Percentiles rank a stretch among this genome's conserved stretches.
Conservation (phyloP, 768 basidiomycete genomes). For the Boletus bicolor region DNA sequence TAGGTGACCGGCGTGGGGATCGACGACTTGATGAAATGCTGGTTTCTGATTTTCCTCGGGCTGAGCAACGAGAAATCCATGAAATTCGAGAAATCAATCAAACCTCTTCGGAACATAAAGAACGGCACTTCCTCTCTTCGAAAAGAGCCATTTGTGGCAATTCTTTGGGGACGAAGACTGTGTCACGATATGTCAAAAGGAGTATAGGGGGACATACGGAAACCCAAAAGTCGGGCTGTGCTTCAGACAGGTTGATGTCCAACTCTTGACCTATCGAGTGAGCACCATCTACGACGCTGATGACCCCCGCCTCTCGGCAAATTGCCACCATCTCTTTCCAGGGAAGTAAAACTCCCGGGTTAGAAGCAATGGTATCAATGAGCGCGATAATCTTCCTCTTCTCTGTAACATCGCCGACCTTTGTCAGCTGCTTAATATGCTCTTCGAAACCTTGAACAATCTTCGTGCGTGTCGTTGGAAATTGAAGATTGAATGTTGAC, state of each 20-base stretch:
- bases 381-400: slow-evolving; percentile 58
- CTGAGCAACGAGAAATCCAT: neutral
- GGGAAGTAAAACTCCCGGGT: slow-evolving; percentile 61
- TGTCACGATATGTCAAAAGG: neutral
- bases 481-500: slow-evolving; percentile 47
- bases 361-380: slow-evolving; percentile 64
- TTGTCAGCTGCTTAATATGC: slow-evolving; percentile 33
- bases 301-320: slow-evolving; percentile 60
- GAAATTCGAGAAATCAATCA: slow-evolving; percentile 6
- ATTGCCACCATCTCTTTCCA: slow-evolving; percentile 68
- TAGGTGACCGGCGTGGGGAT: slow-evolving; percentile 58
- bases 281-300: slow-evolving; percentile 75
- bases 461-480: slow-evolving; percentile 54
- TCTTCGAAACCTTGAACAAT: slow-evolving; percentile 51
- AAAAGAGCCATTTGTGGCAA: slow-evolving; percentile 82
- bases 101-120: slow-evolving; percentile 71
- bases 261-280: slow-evolving; percentile 75
- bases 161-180: slow-evolving; percentile 42
- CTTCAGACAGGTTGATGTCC: slow-evolving; percentile 52
- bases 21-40: slow-evolving; percentile 56
- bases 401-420: slow-evolving; percentile 16
- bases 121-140: slow-evolving; percentile 63
- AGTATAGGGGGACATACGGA: slow-evolving; percentile 45
- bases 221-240: slow-evolving; percentile 73
- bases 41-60: slow-evolving; percentile 44